phyloP scores from a whole-genome alignment of 495 filamentous ascomycete genomes.

The Trichoderma gamsii region DNA sequence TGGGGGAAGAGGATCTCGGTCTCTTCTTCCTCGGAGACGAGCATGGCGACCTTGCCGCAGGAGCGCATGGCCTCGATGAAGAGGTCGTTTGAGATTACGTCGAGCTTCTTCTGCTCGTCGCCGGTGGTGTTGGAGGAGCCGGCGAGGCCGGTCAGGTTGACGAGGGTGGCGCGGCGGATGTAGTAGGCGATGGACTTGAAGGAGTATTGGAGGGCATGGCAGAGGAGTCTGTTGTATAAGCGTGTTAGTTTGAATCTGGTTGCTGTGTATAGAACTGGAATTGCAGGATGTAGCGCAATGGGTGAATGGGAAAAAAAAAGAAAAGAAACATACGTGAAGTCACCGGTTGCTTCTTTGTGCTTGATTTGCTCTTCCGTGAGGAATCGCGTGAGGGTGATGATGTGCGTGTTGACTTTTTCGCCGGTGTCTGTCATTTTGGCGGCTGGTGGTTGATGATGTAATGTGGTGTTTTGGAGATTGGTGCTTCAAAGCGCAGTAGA shows the following conservation, averaged over 20 bases:
- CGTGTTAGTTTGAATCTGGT: background rate
- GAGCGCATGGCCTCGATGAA: constrained; percentile 92
- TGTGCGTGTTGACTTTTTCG: constrained; percentile 87
- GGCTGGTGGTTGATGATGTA: background rate
- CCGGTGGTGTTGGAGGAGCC: constrained; percentile 93
- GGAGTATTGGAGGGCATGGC: constrained; percentile 96
- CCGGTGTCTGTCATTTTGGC: constrained; percentile 13
- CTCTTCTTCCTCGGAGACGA: constrained; percentile 97
- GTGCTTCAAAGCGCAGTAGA: background rate
- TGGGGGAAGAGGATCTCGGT: constrained; percentile 82
- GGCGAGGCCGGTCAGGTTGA: constrained; percentile 91
- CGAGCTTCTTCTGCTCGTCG: constrained; percentile 98
- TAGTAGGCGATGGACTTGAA: constrained; percentile 99
- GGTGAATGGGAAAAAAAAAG: background rate
- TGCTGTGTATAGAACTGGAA: background rate
- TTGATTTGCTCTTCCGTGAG: constrained; percentile 93
- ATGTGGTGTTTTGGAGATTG: background rate
- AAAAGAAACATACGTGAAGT: constrained; percentile 75
- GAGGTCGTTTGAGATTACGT: constrained; percentile 96
- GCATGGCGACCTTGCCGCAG: constrained; percentile 77
- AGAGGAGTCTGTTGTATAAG: constrained; percentile 55
- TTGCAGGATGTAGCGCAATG: background rate
- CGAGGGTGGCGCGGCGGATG: constrained; percentile 93
- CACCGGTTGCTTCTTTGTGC: constrained; percentile 89
- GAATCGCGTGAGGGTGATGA: constrained; percentile 90